Evolutionary conservation across 306 rosid genomes (phyloP).

Genomic region (Citrullus colocynthis): DNA sequence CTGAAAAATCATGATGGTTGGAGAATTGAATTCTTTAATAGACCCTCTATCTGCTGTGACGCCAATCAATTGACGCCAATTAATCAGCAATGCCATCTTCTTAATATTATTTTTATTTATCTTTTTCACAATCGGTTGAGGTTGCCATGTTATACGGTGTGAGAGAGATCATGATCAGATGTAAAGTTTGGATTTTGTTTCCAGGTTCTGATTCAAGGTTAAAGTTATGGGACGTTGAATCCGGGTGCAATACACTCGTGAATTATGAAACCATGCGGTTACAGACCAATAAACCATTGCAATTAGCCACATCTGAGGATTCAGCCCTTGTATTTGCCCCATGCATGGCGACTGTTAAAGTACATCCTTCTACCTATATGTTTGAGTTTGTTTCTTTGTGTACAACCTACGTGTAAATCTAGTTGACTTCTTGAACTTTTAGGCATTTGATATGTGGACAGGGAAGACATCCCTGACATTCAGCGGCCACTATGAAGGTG

Average conservation of each 20-base stretch:
- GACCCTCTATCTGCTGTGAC: not conserved
- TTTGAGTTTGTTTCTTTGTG: not conserved
- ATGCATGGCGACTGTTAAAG: conserved; percentile 88
- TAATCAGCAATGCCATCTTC: not conserved
- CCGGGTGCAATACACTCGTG: conserved; percentile 89
- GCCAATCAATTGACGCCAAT: not conserved
- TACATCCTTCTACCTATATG: conserved; percentile 9
- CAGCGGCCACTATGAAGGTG: conserved; percentile 77
- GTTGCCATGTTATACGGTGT: not conserved
- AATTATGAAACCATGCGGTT: conserved; percentile 84
- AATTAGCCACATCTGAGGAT: conserved; percentile 70
- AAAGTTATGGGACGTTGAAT: conserved; percentile 83
- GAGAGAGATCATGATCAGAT: not conserved
- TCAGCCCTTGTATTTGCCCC: conserved; percentile 71
- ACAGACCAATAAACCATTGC: conserved; percentile 78
- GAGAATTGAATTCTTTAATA: not conserved
- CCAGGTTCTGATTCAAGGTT: conserved; percentile 92
- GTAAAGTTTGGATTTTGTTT: conserved; percentile 12
- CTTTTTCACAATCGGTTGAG: not conserved
- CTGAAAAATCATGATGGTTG: not conserved
- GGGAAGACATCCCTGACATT: conserved; percentile 49
- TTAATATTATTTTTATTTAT: not conserved
- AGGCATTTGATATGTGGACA: conserved; percentile 88
- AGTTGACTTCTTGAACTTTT: conserved; percentile 19
- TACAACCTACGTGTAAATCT: not conserved